A percentile compares a stretch with the other conserved stretches of the same genome.
phyloP scores from a whole-genome alignment of 2,329 filamentous ascomycete genomes.

The Hirsutella thompsonii region DNA sequence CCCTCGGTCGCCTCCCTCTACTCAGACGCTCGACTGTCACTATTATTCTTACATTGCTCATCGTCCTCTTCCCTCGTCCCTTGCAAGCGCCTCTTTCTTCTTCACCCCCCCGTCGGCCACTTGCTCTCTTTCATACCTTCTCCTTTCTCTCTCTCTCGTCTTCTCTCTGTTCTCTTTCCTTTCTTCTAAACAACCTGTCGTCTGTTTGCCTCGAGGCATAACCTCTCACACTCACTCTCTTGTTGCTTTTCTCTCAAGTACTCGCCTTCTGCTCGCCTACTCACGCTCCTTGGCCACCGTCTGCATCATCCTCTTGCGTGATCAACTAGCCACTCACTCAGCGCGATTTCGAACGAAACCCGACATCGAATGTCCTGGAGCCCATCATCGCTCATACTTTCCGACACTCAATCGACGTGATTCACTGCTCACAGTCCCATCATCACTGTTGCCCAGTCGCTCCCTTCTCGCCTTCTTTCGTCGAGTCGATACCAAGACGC shows the following conservation, averaged over 20 bases:
- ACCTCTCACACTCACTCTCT: constrained; percentile 2
- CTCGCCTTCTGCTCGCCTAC: constrained; percentile 4
- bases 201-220: constrained; percentile 1
- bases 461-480: not conserved
- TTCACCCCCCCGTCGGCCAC: not conserved
- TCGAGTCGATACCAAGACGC: not conserved
- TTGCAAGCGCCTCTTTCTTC: constrained; percentile 2
- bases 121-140: not conserved
- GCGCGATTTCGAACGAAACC: not conserved
- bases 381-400: not conserved
- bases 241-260: constrained; percentile 5
- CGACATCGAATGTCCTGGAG: not conserved
- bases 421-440: not conserved
- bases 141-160: constrained; percentile 7
- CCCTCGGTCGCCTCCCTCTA: constrained; percentile 10
- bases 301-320: constrained; percentile 2
- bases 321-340: not conserved
- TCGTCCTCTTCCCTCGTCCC: not conserved
- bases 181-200: not conserved
- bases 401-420: not conserved
- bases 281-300: constrained; percentile 1
- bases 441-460: not conserved
- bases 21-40: constrained; percentile 1
- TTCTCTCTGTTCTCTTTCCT: constrained; percentile 6
- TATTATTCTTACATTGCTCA: not conserved